phyloP scores from a whole-genome alignment of 192 early-diverging fungal species.

The Rhizophagus sp. region DNA sequence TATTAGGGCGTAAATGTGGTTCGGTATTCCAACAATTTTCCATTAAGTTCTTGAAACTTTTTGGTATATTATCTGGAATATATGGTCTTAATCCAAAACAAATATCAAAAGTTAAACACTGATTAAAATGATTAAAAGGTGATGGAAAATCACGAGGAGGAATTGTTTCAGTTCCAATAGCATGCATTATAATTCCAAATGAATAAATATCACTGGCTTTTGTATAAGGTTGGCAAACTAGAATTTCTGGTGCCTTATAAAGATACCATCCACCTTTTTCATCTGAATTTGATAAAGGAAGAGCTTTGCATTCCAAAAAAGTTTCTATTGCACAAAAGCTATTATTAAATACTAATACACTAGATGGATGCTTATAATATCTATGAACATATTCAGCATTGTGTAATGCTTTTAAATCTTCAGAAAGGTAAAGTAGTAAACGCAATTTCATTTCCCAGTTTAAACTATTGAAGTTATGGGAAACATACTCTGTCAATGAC shows the following conservation, averaged over 20 bases:
- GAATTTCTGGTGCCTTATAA: background rate
- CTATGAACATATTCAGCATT: background rate
- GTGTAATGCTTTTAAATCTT: background rate
- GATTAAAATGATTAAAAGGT: background rate
- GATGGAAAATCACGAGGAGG: background rate
- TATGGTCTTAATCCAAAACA: background rate
- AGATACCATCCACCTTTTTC: background rate
- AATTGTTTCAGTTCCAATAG: background rate
- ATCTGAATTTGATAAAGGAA: background rate
- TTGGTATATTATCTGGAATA: background rate
- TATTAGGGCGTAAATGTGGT: background rate
- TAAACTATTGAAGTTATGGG: background rate
- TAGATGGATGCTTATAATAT: background rate
- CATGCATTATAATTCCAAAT: slow-evolving; percentile 6
- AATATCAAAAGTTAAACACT: background rate
- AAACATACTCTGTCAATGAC: background rate
- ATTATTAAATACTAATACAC: background rate
- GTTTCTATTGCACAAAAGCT: background rate
- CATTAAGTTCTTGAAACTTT: background rate
- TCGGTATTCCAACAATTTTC: background rate
- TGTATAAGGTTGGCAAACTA: background rate
- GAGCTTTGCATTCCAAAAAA: background rate
- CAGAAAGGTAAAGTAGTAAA: background rate
- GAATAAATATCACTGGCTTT: background rate
- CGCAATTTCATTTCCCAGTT: background rate